Evolutionary conservation across 176 grass and related monocot species (phyloP), one percentile per base, ranked within the genome.

Genomic region (Stipa capillata): DNA sequence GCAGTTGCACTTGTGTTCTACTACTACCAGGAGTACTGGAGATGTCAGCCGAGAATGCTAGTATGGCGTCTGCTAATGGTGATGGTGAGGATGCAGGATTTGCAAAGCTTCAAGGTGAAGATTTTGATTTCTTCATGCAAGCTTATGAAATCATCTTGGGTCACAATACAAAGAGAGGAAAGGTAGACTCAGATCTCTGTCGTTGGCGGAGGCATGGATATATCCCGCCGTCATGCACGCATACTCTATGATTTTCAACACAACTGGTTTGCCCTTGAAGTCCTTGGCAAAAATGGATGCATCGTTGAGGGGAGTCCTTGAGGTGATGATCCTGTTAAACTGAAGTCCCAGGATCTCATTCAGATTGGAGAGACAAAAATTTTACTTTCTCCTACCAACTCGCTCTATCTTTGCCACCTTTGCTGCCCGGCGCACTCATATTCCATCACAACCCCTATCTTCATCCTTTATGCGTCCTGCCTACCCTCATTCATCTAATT

Each of bases 191-290:
- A 6, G 91, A 97, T 76, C 77, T 97, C 25, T 2, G 55, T 27
- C 12, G 53, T 82, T 35, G 90, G 64, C n/a, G 64, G 61, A 65
- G 69, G 57, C 10, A 80, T 56, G 69, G 63, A 41, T 55, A 64
- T 94, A 25, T 97, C 89, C 10, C 51, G 80, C 45, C 64, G 50
- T 51, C 91, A 97, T 78, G 91, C 95, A 21, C 65, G 77, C 41
- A 94, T 97, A 41, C 94, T 88, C 73, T 97, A 94, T 43, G 94
- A 97, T 71, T 97, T 94, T 70, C 34, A 70, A 42, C 67, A 53
- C 42, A 77, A 16, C 49, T 56, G 74, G 25, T 97, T 94, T 74
- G 66, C 80, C 45, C 87, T 94, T 56, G 72, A 90, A 71, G 87
- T 90, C 55, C 44, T 94, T 43, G 91, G 91, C 8, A 85, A 61